Evolutionary conservation across 2,329 filamentous ascomycete genomes (phyloP).

Genomic region (Xylariomycetidae sp.): DNA sequence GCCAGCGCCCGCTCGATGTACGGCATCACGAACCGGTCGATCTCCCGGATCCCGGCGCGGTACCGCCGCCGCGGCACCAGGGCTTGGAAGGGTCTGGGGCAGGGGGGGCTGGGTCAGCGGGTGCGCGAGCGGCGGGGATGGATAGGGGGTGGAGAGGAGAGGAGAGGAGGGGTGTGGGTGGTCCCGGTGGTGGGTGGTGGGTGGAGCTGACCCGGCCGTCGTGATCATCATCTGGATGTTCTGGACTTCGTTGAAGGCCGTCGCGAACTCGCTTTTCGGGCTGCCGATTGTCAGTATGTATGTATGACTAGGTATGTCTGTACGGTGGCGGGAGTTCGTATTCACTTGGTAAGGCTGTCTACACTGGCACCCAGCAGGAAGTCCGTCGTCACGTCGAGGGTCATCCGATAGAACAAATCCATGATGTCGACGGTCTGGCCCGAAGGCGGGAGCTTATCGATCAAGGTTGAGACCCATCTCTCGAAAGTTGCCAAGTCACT

Average conservation of each 20-base stretch:
- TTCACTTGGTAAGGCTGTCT: slow-evolving; percentile 36
- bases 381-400: slow-evolving; percentile 61
- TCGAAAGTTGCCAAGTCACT: slow-evolving; percentile 53
- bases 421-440: slow-evolving; percentile 54
- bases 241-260: slow-evolving; percentile 66
- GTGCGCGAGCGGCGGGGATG: no score
- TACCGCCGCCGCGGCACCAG: slow-evolving; percentile 56
- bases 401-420: slow-evolving; percentile 58
- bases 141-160: neutral
- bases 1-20: slow-evolving; percentile 63
- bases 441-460: slow-evolving; percentile 50
- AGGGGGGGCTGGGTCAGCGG: neutral
- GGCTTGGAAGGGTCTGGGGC: slow-evolving; percentile 49
- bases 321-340: neutral
- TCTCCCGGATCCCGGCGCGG: slow-evolving; percentile 52
- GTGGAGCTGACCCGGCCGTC: slow-evolving; percentile 31
- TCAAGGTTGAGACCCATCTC: slow-evolving; percentile 49
- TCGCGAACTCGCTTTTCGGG: slow-evolving; percentile 54
- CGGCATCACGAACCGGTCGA: slow-evolving; percentile 64
- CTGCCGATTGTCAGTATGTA: slow-evolving; percentile 26
- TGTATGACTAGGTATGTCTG: neutral
- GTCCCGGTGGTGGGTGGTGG: no score
- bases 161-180: neutral
- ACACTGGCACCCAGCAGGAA: slow-evolving; percentile 60
- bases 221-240: slow-evolving; percentile 59